phyloP scores from a whole-genome alignment of 1,139 yeast genomes.

The Debaryomyces subglobosus region DNA sequence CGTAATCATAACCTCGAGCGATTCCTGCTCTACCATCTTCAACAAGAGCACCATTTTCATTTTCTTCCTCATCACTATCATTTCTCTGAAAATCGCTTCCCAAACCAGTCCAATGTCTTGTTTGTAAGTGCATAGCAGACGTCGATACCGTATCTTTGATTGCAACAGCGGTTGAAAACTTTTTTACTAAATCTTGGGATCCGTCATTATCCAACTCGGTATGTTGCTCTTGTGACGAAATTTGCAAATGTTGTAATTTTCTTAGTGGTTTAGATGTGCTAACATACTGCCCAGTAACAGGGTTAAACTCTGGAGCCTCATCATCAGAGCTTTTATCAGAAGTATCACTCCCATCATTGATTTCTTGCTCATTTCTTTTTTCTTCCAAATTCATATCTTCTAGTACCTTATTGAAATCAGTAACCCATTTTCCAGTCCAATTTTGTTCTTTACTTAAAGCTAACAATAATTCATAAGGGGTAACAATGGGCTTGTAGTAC shows the following conservation, averaged over 20 bases:
- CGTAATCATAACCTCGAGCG: conserved; percentile 77
- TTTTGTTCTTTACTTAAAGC: conserved; percentile 74
- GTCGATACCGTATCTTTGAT: conserved; percentile 85
- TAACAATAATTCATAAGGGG: conserved; percentile 87
- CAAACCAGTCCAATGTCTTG: conserved; percentile 83
- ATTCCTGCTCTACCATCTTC: conserved; percentile 86
- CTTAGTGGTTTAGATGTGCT: conserved; percentile 76
- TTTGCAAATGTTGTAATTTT: conserved; percentile 62
- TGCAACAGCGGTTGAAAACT: conserved; percentile 61
- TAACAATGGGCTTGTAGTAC: conserved; percentile 86
- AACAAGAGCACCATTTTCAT: conserved; percentile 65
- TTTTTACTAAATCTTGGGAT: conserved; percentile 52
- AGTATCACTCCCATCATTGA: conserved; percentile 18
- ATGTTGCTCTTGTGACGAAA: conserved; percentile 42
- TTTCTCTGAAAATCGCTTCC: conserved; percentile 72
- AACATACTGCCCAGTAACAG: conserved; percentile 79
- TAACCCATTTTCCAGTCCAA: conserved; percentile 95
- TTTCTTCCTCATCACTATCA: conserved; percentile 42
- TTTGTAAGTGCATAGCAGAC: conserved; percentile 76
- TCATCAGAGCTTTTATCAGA: conserved; percentile 44
- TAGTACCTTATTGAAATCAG: conserved; percentile 67
- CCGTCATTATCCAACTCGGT: conserved; percentile 16
- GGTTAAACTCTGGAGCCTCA: conserved; percentile 83
- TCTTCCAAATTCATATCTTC: conserved; percentile 30
- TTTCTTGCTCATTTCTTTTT: conserved; percentile 23